phyloP scores from a whole-genome alignment of 768 basidiomycete genomes.

The Fomitopsis pulvina region DNA sequence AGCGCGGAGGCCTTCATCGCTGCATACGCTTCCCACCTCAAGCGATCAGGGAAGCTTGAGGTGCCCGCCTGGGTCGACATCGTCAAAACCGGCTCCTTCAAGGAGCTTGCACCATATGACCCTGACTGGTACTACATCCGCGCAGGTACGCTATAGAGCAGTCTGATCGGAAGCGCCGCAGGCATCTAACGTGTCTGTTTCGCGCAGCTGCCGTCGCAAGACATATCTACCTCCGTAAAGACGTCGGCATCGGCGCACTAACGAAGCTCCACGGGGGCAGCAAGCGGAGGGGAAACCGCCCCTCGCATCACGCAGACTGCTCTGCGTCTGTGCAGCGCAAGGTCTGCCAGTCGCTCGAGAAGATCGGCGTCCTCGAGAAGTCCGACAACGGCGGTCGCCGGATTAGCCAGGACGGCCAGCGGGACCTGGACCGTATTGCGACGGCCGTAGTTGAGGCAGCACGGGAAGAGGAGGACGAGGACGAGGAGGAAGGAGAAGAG shows the following conservation, averaged over 20 bases:
- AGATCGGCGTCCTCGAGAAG: constrained; percentile 96
- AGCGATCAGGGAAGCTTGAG: constrained; percentile 98
- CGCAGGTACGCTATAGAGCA: constrained; percentile 60
- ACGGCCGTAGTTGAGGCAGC: constrained; percentile 79
- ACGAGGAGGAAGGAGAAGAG: constrained; percentile 66
- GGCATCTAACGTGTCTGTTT: not conserved
- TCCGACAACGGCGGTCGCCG: constrained; percentile 90
- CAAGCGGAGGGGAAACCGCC: constrained; percentile 94
- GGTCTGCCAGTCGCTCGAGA: constrained; percentile 95
- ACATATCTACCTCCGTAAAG: constrained; percentile 99
- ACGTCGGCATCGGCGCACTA: constrained; percentile 89
- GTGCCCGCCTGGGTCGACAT: constrained; percentile 97
- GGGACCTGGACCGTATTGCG: constrained; percentile 91
- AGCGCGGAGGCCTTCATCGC: constrained; percentile 93
- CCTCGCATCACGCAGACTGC: constrained; percentile 86
- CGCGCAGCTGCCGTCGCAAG: constrained; percentile 87
- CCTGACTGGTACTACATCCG: constrained; percentile 99
- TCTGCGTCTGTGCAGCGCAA: constrained; percentile 90
- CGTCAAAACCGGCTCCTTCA: constrained; percentile 96
- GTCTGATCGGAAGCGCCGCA: not conserved
- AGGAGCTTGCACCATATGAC: constrained; percentile 98
- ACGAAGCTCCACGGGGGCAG: constrained; percentile 96
- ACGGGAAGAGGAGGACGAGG: constrained; percentile 69
- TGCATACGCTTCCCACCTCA: constrained; percentile 93
- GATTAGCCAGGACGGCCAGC: constrained; percentile 95